Base-by-base conservation (phyloP, 805 yeast species). In the Teunomyces panamensis region DNA sequence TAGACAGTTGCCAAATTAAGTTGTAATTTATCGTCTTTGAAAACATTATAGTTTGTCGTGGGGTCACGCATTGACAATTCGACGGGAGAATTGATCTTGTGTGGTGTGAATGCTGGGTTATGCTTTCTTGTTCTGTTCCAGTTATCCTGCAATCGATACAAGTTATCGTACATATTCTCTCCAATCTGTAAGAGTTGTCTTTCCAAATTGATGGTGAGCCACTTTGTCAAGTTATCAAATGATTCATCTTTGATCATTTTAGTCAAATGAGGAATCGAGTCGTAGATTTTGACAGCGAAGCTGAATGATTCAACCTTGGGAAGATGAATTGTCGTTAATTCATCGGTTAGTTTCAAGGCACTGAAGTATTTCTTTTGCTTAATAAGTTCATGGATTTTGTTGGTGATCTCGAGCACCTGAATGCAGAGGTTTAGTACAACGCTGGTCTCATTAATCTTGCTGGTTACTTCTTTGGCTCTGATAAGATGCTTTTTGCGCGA, bases 311-410 rank as follows among this genome's bases (percentile, higher is more conserved):
- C 85, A 29, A 83, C 85, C 47, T 83, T 87, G 50, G 85, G 86
- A 41, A 85, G 69, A 55, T 85, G 88, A 36, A 85, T 73, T 48
- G 78, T 79, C 35, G 84, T 82, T 52, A 92, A 71, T 57, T 84
- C 89, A 50, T 89, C 91, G 44, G 90, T 70, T 55, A 86, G 80
- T 63, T 89, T 89, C 56, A 94, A 78, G 0, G 97, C 97, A 50
- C 87, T 87, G 63, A 89, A 91, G 56, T 87, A 88, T 56, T 84
- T 83, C 56, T 83, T 82, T 49, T 81, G 82, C 45, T 83, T 79
- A 51, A 89, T 85, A 59, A 91, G 71, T 34, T 87, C 91, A 60
- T 89, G 89, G 43, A 90, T 87, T 58, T 84, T 87, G 66, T 90
- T 91, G 11, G 96, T 87, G 55, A 87, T 78, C 59, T 91, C 96